A percentile compares a stretch with the other conserved stretches of the same genome.
Evolutionary conservation across 116 monocot species (phyloP).

Genomic region (Trichopus zeylanicus): DNA sequence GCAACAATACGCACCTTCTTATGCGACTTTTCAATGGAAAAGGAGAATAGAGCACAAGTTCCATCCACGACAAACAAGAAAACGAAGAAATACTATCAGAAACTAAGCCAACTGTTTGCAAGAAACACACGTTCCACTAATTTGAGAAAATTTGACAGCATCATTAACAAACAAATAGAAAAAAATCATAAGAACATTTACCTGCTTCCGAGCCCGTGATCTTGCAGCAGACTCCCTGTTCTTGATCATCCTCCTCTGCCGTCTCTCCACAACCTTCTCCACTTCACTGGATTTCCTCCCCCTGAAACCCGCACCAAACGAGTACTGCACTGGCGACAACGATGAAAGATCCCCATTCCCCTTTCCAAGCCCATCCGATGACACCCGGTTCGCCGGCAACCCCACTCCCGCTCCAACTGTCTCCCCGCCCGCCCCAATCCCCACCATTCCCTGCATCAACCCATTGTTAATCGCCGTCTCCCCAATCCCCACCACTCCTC

Average conservation of each 20-base stretch:
- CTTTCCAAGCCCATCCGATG: constrained; percentile 23
- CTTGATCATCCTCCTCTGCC: constrained; percentile 80
- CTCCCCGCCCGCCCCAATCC: constrained; percentile 23
- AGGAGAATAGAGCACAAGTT: too few species aligned
- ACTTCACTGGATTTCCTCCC: constrained; percentile 35
- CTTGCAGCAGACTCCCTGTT: constrained; percentile 75
- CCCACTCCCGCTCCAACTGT: too few species aligned
- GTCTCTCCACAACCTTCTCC: constrained; percentile 71
- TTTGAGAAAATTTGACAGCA: too few species aligned
- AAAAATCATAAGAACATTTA: constrained; percentile 11
- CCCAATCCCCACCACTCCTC: constrained; percentile 27
- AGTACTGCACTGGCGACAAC: constrained; percentile 30
- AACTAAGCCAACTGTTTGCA: too few species aligned
- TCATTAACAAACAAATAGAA: too few species aligned
- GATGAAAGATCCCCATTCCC: constrained; percentile 40
- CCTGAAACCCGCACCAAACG: constrained; percentile 24
- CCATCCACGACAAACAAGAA: too few species aligned
- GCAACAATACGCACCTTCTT: too few species aligned
- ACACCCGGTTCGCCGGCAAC: constrained; percentile 19
- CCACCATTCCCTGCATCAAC: constrained; percentile 32
- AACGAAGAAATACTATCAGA: too few species aligned
- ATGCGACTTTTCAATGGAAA: too few species aligned
- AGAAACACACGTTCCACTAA: too few species aligned
- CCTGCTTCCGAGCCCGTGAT: constrained; percentile 71
- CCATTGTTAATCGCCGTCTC: constrained; percentile 19